Conservation (phyloP, 805 yeast genomes). For the Starmera caribaea region DNA sequence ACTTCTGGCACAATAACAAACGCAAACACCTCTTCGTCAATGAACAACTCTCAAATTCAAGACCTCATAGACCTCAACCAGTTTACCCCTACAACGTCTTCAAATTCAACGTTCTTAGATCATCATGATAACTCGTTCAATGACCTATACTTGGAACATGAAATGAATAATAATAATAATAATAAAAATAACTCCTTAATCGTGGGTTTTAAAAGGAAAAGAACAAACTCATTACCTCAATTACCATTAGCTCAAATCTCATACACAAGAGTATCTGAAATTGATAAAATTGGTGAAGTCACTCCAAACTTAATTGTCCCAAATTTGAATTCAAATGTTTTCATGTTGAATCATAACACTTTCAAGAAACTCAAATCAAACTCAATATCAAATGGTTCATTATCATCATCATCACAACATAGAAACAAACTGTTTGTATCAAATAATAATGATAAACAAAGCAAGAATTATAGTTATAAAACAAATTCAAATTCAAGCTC, state of each 20-base stretch:
- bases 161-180: neutral
- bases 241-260: slow-evolving; percentile 36
- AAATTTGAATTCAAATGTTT: too few relatives aligned
- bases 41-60: too few relatives aligned
- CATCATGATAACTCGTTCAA: too few relatives aligned
- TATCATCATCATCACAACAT: too few relatives aligned
- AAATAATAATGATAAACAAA: neutral
- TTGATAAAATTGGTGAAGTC: slow-evolving; percentile 31
- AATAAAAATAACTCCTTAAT: slow-evolving; percentile 2
- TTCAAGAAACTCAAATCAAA: too few relatives aligned
- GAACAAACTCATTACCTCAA: slow-evolving; percentile 48
- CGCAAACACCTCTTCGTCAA: too few relatives aligned
- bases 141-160: neutral
- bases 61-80: too few relatives aligned
- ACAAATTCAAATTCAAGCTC: neutral
- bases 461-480: neutral
- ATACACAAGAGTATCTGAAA: slow-evolving; percentile 27
- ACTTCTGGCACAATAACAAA: too few relatives aligned
- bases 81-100: too few relatives aligned
- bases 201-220: slow-evolving; percentile 29
- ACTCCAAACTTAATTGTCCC: slow-evolving; percentile 23
- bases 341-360: too few relatives aligned
- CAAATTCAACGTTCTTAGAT: too few relatives aligned
- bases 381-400: too few relatives aligned
- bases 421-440: slow-evolving; percentile 2